Conservation (phyloP, 2,329 filamentous ascomycete genomes). For the Akanthomyces uredinophilus region DNA sequence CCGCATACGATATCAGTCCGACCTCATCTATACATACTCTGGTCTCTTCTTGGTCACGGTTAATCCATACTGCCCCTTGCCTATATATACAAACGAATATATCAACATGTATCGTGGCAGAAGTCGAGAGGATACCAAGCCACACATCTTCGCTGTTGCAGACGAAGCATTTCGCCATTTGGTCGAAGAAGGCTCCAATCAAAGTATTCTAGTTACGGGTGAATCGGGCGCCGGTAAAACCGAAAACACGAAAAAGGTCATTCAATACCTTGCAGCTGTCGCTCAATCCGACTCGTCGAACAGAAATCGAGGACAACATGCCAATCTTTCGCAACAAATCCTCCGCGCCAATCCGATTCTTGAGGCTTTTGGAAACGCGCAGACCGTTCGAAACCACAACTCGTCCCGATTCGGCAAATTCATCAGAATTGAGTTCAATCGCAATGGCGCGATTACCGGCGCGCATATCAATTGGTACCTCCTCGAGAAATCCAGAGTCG, state of each 20-base stretch:
- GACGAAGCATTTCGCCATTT: slow-evolving; percentile 94
- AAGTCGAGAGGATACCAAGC: slow-evolving; percentile 87
- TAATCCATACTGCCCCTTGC: slow-evolving; percentile 90
- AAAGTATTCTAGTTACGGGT: slow-evolving; percentile 95
- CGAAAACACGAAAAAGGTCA: slow-evolving; percentile 99
- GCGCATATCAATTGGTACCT: slow-evolving; percentile 99
- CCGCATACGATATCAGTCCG: slow-evolving; percentile 88
- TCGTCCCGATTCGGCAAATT: slow-evolving; percentile 98
- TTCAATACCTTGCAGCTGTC: slow-evolving; percentile 94
- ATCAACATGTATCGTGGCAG: slow-evolving; percentile 97
- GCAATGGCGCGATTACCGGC: slow-evolving; percentile 83
- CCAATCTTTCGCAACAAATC: slow-evolving; percentile 93
- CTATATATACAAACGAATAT: slow-evolving; percentile 95
- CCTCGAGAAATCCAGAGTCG: slow-evolving; percentile 95
- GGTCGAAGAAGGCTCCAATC: slow-evolving; percentile 90
- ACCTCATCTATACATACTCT: slow-evolving; percentile 97
- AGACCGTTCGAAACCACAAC: slow-evolving; percentile 97
- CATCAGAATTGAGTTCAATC: slow-evolving; percentile 91
- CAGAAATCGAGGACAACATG: slow-evolving; percentile 58
- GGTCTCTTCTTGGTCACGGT: slow-evolving; percentile 94
- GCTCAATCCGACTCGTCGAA: slow-evolving; percentile 73
- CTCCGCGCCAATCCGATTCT: slow-evolving; percentile 93
- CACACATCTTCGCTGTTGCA: slow-evolving; percentile 96
- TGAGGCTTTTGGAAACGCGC: slow-evolving; percentile 96
- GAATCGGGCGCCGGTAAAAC: slow-evolving; percentile 98